phyloP scores from a whole-genome alignment of 2,329 filamentous ascomycete species.

The Exophiala sideris region DNA sequence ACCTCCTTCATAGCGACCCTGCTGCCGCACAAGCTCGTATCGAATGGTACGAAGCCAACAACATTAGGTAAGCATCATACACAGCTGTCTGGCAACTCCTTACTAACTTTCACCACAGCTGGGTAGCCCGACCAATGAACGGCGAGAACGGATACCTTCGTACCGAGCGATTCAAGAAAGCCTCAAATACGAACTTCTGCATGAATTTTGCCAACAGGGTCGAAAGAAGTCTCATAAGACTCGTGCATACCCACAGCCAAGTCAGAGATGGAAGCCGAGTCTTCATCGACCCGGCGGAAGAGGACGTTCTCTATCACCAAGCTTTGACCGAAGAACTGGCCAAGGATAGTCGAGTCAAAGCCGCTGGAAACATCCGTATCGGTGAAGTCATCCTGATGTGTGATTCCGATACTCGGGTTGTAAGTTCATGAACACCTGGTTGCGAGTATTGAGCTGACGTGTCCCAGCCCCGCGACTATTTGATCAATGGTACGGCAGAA shows the following conservation, averaged over 20 bases:
- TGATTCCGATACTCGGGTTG: constrained; percentile 65
- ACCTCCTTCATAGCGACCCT: constrained; percentile 37
- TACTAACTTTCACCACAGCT: constrained; percentile 25
- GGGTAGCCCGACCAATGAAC: constrained; percentile 48
- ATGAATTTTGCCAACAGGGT: constrained; percentile 15
- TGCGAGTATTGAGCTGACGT: too few relatives aligned
- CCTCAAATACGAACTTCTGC: constrained; percentile 11
- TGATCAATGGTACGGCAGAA: constrained; percentile 65
- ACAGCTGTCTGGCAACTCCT: constrained; percentile 9
- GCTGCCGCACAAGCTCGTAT: constrained; percentile 38
- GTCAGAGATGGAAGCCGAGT: constrained; percentile 16
- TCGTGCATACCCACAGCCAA: constrained; percentile 13
- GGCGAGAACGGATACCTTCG: constrained; percentile 32
- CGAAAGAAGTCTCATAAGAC: constrained; percentile 13
- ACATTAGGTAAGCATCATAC: constrained; percentile 35
- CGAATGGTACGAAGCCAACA: constrained; percentile 49
- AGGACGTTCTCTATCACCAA: constrained; percentile 27
- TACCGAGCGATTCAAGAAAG: constrained; percentile 11
- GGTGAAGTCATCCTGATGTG: constrained; percentile 74
- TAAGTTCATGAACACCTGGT: too few relatives aligned
- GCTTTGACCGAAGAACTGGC: constrained; percentile 46
- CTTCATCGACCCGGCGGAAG: constrained; percentile 15
- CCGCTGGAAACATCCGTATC: constrained; percentile 82
- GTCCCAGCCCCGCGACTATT: constrained; percentile 55
- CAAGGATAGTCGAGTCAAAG: constrained; percentile 50